Conservation (phyloP, 352 stramenopile species). For the Plasmopara viticola region DNA sequence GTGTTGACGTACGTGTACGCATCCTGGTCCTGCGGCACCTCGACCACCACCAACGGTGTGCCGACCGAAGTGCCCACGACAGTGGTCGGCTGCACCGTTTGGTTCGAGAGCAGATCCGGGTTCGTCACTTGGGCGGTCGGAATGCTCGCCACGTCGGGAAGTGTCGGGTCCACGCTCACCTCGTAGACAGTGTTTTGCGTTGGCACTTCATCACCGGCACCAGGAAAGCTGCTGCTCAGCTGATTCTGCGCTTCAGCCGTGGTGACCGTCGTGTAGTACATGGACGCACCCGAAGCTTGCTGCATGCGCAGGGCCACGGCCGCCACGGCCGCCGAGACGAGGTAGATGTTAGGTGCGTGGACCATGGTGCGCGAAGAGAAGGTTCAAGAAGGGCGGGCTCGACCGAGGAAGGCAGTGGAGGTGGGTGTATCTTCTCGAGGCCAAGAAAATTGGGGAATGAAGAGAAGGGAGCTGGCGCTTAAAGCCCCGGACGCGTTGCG, state of each 20-base stretch:
- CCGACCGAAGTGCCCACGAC: conserved; percentile 10
- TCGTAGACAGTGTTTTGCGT: conserved; percentile 10
- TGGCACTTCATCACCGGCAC: conserved; percentile 6
- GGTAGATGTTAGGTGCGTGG: conserved; percentile 19
- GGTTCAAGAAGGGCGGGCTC: too few relatives aligned
- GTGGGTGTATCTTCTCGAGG: conserved; percentile 10
- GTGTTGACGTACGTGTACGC: conserved; percentile 6
- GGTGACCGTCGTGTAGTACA: conserved; percentile 14
- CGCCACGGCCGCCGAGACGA: conserved; percentile 20
- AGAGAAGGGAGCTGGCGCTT: too few relatives aligned
- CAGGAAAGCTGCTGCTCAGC: conserved; percentile 12
- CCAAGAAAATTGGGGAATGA: conserved; percentile 26
- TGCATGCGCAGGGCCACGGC: conserved; percentile 21
- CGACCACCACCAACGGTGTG: conserved; percentile 12
- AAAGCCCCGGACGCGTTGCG: too few relatives aligned
- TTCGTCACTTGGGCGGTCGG: conserved; percentile 10
- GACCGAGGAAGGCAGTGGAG: conserved; percentile 2
- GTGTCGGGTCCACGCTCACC: conserved; percentile 16
- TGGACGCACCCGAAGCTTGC: conserved; percentile 12
- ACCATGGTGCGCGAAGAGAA: conserved; percentile 10
- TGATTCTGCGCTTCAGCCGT: conserved; percentile 4
- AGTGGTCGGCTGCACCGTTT: conserved; percentile 1
- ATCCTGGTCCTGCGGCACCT: background rate
- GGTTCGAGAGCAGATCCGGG: conserved; percentile 17
- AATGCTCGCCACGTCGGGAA: conserved; percentile 22